A percentile compares a stretch with the other conserved stretches of the same genome.
Conservation (phyloP, 208 protist species). For the Leishmania martiniquensis region DNA sequence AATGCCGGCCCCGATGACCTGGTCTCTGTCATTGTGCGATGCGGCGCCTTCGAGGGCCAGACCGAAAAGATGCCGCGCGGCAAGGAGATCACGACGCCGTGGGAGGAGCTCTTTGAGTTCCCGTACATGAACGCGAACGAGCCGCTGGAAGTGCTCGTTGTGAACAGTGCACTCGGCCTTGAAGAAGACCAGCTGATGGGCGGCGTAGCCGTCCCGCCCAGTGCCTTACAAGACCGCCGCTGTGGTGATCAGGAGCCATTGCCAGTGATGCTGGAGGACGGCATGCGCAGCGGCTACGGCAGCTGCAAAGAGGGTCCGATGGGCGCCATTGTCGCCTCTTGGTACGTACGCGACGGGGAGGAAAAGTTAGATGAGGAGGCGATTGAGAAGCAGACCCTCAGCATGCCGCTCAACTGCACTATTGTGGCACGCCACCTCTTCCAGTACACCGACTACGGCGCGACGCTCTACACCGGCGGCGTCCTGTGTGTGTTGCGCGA, state of each 20-base stretch:
- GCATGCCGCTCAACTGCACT: constrained; percentile 67
- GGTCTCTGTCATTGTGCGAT: constrained; percentile 84
- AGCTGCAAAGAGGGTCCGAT: constrained; percentile 70
- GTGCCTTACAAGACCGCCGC: constrained; percentile 64
- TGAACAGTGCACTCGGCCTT: constrained; percentile 75
- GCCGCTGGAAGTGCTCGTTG: constrained; percentile 78
- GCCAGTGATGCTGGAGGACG: constrained; percentile 66
- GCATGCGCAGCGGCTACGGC: constrained; percentile 65
- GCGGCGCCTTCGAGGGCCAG: constrained; percentile 89
- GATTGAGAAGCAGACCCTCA: constrained; percentile 67
- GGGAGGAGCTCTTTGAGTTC: constrained; percentile 92
- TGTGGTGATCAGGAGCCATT: constrained; percentile 78
- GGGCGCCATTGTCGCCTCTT: constrained; percentile 78
- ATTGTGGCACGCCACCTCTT: constrained; percentile 87
- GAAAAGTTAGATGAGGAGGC: constrained; percentile 56
- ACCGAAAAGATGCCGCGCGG: constrained; percentile 83
- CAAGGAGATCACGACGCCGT: constrained; percentile 62
- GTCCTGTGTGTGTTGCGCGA: constrained; percentile 88
- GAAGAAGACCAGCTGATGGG: constrained; percentile 71
- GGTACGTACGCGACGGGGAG: constrained; percentile 79
- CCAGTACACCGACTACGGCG: constrained; percentile 90
- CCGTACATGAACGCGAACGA: constrained; percentile 84
- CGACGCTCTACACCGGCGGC: constrained; percentile 62
- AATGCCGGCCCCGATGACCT: constrained; percentile 56
- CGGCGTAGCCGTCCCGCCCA: constrained; percentile 69